Evolutionary conservation across 148 eudicot species (phyloP).

Genomic region (Silene conica): DNA sequence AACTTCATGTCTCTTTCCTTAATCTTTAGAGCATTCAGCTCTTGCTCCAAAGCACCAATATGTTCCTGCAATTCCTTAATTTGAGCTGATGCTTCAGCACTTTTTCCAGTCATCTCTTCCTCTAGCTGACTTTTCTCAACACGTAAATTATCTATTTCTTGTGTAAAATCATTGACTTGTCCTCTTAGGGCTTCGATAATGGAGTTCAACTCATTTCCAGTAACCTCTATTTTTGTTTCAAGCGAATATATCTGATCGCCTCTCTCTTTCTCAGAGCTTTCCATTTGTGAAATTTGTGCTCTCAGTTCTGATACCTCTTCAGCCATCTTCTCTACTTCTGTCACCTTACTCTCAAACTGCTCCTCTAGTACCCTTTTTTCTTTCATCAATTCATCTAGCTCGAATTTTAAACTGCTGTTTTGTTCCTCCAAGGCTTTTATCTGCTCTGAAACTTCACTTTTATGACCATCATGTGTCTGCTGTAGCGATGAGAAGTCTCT

Average conservation of each 20-base stretch:
- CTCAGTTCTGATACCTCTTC: conserved; percentile 26
- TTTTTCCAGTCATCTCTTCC: conserved; percentile 34
- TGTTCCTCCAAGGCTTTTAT: conserved; percentile 33
- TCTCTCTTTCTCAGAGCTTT: conserved; percentile 34
- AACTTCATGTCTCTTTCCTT: conserved; percentile 48
- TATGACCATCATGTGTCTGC: conserved; percentile 37
- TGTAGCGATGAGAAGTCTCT: conserved; percentile 33
- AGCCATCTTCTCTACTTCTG: conserved; percentile 24
- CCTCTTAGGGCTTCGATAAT: conserved; percentile 33
- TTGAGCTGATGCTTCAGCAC: conserved; percentile 37
- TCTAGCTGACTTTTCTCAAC: conserved; percentile 44
- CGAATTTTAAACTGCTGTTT: conserved; percentile 30
- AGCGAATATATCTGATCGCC: conserved; percentile 41
- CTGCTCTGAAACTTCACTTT: conserved; percentile 29
- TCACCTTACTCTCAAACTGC: conserved; percentile 25
- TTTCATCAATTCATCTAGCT: conserved; percentile 34
- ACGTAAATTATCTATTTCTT: conserved; percentile 38
- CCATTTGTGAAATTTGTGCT: conserved; percentile 26
- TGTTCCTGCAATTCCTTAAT: conserved; percentile 40
- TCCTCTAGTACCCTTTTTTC: conserved; percentile 40
- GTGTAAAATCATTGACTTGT: conserved; percentile 31
- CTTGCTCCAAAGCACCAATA: conserved; percentile 44
- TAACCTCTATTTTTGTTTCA: conserved; percentile 35
- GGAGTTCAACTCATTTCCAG: conserved; percentile 35
- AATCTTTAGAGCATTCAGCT: conserved; percentile 35